Evolutionary conservation across 495 filamentous ascomycete species (phyloP).

Genomic region (Paragyromitra xinjiangensis): DNA sequence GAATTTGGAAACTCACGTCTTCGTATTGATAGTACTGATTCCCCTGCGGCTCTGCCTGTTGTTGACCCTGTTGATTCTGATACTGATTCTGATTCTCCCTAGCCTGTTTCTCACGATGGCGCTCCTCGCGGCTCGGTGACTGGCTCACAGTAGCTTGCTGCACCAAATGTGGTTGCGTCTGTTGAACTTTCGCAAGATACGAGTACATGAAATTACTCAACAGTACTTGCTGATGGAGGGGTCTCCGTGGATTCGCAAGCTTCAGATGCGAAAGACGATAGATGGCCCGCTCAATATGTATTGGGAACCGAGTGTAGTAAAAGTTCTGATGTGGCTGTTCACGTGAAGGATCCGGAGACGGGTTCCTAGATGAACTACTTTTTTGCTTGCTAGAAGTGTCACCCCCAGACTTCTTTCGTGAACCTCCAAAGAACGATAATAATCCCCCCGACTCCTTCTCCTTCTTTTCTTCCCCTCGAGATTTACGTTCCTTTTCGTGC

Average conservation of each 20-base stretch:
- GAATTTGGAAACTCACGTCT: slow-evolving; percentile 15
- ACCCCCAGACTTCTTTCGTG: slow-evolving; percentile 80
- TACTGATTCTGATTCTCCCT: slow-evolving; percentile 70
- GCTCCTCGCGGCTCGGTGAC: slow-evolving; percentile 39
- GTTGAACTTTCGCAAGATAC: slow-evolving; percentile 97
- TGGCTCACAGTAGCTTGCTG: slow-evolving; percentile 72
- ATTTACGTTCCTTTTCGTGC: slow-evolving; percentile 70
- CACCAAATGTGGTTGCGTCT: slow-evolving; percentile 89
- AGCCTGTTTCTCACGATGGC: slow-evolving; percentile 60
- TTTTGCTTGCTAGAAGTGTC: slow-evolving; percentile 73
- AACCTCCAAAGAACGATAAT: slow-evolving; percentile 87
- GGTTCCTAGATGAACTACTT: slow-evolving; percentile 72
- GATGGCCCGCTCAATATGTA: slow-evolving; percentile 95
- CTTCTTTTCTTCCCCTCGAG: slow-evolving; percentile 76
- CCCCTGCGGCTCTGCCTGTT: slow-evolving; percentile 59
- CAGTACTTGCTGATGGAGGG: slow-evolving; percentile 92
- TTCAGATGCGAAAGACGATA: slow-evolving; percentile 99
- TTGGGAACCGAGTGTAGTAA: slow-evolving; percentile 94
- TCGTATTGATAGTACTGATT: slow-evolving; percentile 64
- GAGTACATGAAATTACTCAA: slow-evolving; percentile 99
- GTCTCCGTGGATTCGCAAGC: slow-evolving; percentile 91
- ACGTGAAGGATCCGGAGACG: slow-evolving; percentile 80
- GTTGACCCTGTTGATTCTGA: slow-evolving; percentile 66
- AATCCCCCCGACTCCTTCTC: slow-evolving; percentile 81
- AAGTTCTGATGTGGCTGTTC: slow-evolving; percentile 70